Base-by-base conservation (phyloP, 805 yeast species). In the Wickerhamiella azyma region DNA sequence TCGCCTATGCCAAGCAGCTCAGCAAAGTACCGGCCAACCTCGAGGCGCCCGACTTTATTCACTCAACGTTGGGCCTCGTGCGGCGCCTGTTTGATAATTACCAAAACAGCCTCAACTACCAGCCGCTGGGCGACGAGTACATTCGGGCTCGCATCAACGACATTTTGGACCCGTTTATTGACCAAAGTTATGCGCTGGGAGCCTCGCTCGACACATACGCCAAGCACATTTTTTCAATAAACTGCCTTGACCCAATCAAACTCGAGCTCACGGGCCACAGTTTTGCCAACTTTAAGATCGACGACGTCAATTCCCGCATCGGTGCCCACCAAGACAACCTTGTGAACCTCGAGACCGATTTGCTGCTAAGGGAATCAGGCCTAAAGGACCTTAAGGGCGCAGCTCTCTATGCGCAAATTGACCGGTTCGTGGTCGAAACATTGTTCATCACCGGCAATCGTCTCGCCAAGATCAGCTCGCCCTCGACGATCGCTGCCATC, bases 31-130 rank as follows among this genome's bases (percentile, higher is more conserved):
- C 42, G 2, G 10, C 26, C 26, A 84, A 84, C 50, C 65, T 83
- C 18, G 74, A 79, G 50, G 78, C 94, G 4, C 95, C 96, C 0
- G 94, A 83, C 49, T 88, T 94, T 86, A 64, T 83, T 18, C 66
- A 73, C 41, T 79, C 75, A n/a, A 77, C 79, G 53, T 70, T 81
- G 41, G 65, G 75, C 0, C 80, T 76, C 13, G 66, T 81, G 26
- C 66, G 79, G 47, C 75, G 76, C 1, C 61, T 84, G 1, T 70
- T 81, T 50, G 77, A 75, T 24, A 59, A 63, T 30, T 63, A 63
- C 43, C 68, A 66, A 41, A 48, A 59, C 14, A 60, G 67, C 26
- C 52, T 58, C 21, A 47, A 53, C 10, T 49, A 50, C 18, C 40
- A 46, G 32, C 48, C 41, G 3, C 29, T 36, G 4, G 45, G 50